Conservation (phyloP, 2,329 filamentous ascomycete species). For the Exophiala sp. region DNA sequence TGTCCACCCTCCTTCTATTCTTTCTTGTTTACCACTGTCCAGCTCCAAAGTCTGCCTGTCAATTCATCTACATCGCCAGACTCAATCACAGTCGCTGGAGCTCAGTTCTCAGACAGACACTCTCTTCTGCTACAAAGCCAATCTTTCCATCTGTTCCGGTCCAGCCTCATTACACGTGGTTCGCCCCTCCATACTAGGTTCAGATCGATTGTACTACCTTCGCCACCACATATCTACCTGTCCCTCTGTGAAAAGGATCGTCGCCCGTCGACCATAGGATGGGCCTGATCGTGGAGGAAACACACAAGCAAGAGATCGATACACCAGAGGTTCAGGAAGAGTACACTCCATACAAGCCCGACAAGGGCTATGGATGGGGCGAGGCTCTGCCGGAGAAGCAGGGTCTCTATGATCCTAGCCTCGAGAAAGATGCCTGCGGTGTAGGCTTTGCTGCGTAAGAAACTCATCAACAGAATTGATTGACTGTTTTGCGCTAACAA, state of each 20-base stretch:
- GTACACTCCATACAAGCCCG: constrained; percentile 53
- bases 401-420: constrained; percentile 92
- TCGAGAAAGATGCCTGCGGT: constrained; percentile 99
- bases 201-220: constrained; percentile 1
- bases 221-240: constrained; percentile 8
- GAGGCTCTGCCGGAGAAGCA: constrained; percentile 95
- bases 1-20: constrained; percentile 14
- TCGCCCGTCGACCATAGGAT: constrained; percentile 39
- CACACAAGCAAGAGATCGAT: constrained; percentile 45
- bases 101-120: constrained; percentile 18
- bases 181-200: background rate
- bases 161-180: background rate
- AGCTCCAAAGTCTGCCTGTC: constrained; percentile 7
- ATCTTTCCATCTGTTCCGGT: background rate
- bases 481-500: background rate
- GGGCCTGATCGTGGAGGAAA: constrained; percentile 48
- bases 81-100: constrained; percentile 10
- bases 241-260: background rate
- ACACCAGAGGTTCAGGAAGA: constrained; percentile 44
- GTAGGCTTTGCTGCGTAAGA: constrained; percentile 92
- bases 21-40: constrained; percentile 15
- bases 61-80: background rate
- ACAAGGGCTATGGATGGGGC: constrained; percentile 81
- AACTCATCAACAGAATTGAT: background rate
- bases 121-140: constrained; percentile 17